Evolutionary conservation across 2,329 filamentous ascomycete species (phyloP).

Genomic region (Phyllosticta citrichinensis): DNA sequence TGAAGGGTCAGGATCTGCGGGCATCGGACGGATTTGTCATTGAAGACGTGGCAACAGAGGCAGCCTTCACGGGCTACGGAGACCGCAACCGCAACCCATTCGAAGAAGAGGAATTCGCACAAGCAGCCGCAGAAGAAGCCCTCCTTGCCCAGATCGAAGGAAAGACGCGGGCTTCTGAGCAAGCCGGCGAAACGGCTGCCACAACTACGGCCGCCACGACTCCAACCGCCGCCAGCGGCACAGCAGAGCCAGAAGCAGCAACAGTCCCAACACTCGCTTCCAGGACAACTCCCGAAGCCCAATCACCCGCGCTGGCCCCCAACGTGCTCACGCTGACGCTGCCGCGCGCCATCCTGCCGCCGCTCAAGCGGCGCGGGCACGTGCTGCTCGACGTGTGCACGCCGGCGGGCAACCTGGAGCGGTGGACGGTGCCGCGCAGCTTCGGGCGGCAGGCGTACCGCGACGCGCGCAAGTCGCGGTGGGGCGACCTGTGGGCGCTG

Average conservation of each 20-base stretch:
- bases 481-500: constrained; percentile 93
- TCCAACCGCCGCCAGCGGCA: background rate
- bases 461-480: constrained; percentile 79
- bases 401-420: constrained; percentile 71
- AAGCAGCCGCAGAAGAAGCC: constrained; percentile 12
- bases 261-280: background rate
- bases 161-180: background rate
- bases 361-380: constrained; percentile 80
- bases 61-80: constrained; percentile 63
- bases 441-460: constrained; percentile 76
- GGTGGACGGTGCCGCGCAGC: constrained; percentile 82
- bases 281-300: background rate
- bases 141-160: background rate
- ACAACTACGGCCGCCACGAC: no score
- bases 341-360: constrained; percentile 67
- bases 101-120: constrained; percentile 9
- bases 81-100: constrained; percentile 1
- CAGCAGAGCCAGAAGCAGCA: background rate
- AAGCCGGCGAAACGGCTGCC: background rate
- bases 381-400: constrained; percentile 89
- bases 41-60: constrained; percentile 51
- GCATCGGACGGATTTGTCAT: constrained; percentile 20
- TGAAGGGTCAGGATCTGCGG: constrained; percentile 59
- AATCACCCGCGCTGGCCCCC: constrained; percentile 14
- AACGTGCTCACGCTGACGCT: constrained; percentile 50